Percentiles rank a stretch among this genome's conserved stretches.
These are phyloP conservation scores for Chloropicon primus DNA, from an alignment of 139 green algal genomes.

Conservation along the genomic window DNA sequence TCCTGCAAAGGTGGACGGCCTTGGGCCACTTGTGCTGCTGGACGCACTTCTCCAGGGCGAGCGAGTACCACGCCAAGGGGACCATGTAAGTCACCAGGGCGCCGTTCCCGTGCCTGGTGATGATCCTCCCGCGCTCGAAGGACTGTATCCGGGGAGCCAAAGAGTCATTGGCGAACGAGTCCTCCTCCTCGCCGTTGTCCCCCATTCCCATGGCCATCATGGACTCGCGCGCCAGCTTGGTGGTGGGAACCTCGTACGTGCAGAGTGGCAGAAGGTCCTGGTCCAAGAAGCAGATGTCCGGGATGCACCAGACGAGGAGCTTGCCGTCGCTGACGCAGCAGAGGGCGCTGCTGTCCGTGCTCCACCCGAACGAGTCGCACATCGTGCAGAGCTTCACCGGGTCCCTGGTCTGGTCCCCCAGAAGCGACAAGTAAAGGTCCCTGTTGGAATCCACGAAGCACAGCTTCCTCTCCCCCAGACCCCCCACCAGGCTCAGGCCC, in stretches of 20 bases:
- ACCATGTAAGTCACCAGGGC: conserved; percentile 26
- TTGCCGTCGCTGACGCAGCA: conserved; percentile 42
- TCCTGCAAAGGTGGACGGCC: conserved; percentile 54
- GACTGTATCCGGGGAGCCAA: conserved; percentile 20
- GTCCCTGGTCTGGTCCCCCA: conserved; percentile 3
- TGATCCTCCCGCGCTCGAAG: background rate
- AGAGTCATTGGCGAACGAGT: conserved; percentile 24
- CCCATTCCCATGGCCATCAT: no score
- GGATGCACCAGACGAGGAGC: conserved; percentile 57
- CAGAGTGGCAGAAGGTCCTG: conserved; percentile 42
- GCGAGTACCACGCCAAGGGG: conserved; percentile 24
- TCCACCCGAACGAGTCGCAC: conserved; percentile 45
- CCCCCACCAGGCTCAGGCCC: background rate
- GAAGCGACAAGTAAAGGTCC: conserved; percentile 48
- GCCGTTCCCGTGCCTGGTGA: conserved; percentile 22
- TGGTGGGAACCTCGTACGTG: conserved; percentile 25
- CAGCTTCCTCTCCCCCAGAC: conserved; percentile 31
- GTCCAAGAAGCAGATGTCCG: conserved; percentile 47
- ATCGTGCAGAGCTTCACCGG: conserved; percentile 52
- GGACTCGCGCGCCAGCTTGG: no score
- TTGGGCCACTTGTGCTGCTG: conserved; percentile 42
- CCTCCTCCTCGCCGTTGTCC: background rate
- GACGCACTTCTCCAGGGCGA: conserved; percentile 45
- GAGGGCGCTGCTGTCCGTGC: conserved; percentile 48
- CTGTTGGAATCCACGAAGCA: conserved; percentile 55